Evolutionary conservation across 2,329 filamentous ascomycete genomes (phyloP), one percentile per base, ranked within the genome.

Genomic region (Aspergillus intermedius): DNA sequence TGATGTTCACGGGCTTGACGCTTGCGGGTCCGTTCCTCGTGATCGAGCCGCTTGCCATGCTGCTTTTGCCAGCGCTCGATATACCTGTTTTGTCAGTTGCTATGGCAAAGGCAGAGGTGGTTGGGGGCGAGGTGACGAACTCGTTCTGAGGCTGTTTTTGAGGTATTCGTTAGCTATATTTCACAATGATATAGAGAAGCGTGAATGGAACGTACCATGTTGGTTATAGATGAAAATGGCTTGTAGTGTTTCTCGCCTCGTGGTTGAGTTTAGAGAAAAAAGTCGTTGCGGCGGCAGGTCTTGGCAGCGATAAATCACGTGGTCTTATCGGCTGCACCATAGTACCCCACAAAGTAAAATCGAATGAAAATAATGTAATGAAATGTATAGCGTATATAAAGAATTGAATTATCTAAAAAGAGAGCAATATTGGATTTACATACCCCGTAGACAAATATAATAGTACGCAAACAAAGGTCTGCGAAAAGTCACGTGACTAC

Each of bases 21-120:
- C 79, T 98, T 98, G 63, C 93, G 87, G 51, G 77, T 76, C 58
- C 91, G 85, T 75, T 98, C 93, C 64, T 96, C 91, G 70, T 91
- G 81, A 68, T 95, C 89, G 58, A 87, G 80, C 51, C 75, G 71
- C 64, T 77, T 74, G 53, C 77, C 77, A 60, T 80, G 77, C 56
- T 77, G 78, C 70, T 88, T 88, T 61, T 79, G 77, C 77, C 83
- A 90, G 72, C 87, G 80, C 72, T 93, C 88, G 74, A 87, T 87
- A 68, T 87, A 76, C 58, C 71, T 73, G 37, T 15, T 13, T 47
- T 48, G 54, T 59, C 50, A 57, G 54, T 53, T 41, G 32, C 34
- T 30, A 47, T 39, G 44, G 21, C 42, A 46, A 49, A 43, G 46
- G 45, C 53, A 46, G 42, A 47, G 49, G 47, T 46, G 45, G 53